These are phyloP conservation scores for Lotmaria passim DNA, from an alignment of 208 protist species.

Conservation along the genomic window DNA sequence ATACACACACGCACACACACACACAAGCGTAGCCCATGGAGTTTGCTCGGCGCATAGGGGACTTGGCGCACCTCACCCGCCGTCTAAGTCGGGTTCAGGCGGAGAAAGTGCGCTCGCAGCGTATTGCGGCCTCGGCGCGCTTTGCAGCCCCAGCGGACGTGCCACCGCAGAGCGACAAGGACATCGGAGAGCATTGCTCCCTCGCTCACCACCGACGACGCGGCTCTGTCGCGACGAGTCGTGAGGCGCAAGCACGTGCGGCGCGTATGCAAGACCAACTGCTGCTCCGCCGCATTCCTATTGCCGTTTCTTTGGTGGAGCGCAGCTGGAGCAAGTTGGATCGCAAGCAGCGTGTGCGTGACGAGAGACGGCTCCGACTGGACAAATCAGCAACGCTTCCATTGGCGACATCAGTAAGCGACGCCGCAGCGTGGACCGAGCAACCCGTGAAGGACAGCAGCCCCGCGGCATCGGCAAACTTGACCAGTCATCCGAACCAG, in stretches of 20 bases:
- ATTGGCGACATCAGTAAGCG: too few species aligned
- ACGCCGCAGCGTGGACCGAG: too few species aligned
- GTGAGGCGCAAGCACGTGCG: neutral
- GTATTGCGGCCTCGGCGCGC: slow-evolving; percentile 3
- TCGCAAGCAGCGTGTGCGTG: slow-evolving; percentile 16
- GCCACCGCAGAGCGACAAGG: neutral
- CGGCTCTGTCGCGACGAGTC: neutral
- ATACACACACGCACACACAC: too few species aligned
- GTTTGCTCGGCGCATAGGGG: slow-evolving; percentile 28
- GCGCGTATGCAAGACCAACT: slow-evolving; percentile 50
- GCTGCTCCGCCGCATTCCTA: slow-evolving; percentile 67
- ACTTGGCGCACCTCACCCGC: slow-evolving; percentile 21
- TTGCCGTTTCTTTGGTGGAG: slow-evolving; percentile 77
- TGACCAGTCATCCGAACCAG: too few species aligned
- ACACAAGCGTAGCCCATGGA: slow-evolving; percentile 18
- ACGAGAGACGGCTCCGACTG: neutral
- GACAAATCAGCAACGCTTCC: neutral
- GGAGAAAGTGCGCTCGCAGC: slow-evolving; percentile 18
- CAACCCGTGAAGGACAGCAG: too few species aligned
- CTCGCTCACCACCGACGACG: neutral
- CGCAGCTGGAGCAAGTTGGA: slow-evolving; percentile 46
- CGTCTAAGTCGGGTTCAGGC: slow-evolving; percentile 21
- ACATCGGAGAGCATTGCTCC: neutral
- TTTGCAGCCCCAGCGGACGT: neutral
- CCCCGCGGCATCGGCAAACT: too few species aligned